phyloP scores from a whole-genome alignment of 2,329 filamentous ascomycete genomes.

The Phyllosticta citribraziliensis region DNA sequence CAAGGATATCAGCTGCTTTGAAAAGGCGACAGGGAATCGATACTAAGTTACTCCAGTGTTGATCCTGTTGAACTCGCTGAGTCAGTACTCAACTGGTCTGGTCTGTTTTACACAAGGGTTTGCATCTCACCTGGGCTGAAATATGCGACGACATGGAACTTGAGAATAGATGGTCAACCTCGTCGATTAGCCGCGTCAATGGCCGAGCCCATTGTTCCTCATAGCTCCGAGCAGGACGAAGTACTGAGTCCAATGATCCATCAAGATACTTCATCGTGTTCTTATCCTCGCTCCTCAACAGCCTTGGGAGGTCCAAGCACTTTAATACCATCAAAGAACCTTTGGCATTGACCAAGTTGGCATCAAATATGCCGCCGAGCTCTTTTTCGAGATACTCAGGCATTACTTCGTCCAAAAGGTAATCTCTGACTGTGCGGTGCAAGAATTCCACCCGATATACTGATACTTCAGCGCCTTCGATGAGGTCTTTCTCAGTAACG shows the following conservation, averaged over 20 bases:
- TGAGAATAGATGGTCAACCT: not conserved
- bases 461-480: no score
- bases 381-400: not conserved
- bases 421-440: constrained; percentile 11
- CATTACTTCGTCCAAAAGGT: not conserved
- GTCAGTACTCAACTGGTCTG: not conserved
- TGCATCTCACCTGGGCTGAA: not conserved
- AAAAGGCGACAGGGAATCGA: no score
- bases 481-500: not conserved
- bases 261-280: no score
- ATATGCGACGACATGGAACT: not conserved
- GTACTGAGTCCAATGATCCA: no score
- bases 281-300: not conserved
- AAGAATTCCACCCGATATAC: not conserved
- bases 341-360: not conserved
- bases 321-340: not conserved
- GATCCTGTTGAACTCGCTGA: not conserved
- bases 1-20: no score
- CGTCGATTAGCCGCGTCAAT: not conserved
- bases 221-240: not conserved
- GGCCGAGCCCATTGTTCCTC: not conserved
- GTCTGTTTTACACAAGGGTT: not conserved
- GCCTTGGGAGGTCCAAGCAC: not conserved
- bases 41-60: not conserved
- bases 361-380: no score